These are phyloP conservation scores for Raphanus hybrid DNA, from an alignment of 441 rosid species.

Conservation along the genomic window DNA sequence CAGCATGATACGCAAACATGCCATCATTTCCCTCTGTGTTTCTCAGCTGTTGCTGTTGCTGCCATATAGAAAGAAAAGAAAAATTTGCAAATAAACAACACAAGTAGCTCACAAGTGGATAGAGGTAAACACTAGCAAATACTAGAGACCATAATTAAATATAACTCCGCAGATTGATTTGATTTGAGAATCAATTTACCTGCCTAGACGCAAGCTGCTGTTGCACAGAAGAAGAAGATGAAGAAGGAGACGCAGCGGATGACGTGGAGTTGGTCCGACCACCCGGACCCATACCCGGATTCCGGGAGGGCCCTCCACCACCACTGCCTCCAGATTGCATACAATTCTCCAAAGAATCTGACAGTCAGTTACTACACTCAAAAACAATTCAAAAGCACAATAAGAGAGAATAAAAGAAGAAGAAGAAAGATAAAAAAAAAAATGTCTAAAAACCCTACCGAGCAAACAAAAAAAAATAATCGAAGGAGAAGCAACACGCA, in stretches of 20 bases:
- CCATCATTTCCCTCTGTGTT: constrained; percentile 83
- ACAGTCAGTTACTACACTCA: constrained; percentile 31
- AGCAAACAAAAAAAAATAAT: background rate
- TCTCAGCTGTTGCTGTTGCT: constrained; percentile 48
- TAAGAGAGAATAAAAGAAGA: background rate
- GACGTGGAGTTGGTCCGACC: constrained; percentile 86
- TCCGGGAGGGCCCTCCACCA: constrained; percentile 75
- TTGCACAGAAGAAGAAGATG: constrained; percentile 93
- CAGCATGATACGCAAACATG: constrained; percentile 81
- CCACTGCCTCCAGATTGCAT: constrained; percentile 93
- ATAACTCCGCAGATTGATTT: constrained; percentile 6
- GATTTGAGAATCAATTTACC: constrained; percentile 46
- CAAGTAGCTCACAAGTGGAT: background rate
- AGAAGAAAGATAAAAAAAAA: constrained; percentile 8
- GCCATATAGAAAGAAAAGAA: constrained; percentile 30
- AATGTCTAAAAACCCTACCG: constrained; percentile 38
- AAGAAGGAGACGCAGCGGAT: constrained; percentile 96
- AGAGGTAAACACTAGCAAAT: background rate
- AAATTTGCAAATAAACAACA: background rate
- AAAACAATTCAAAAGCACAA: constrained; percentile 8
- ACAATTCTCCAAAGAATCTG: constrained; percentile 45
- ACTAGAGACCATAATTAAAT: too few species aligned
- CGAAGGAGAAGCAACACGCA: constrained; percentile 53
- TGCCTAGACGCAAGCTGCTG: constrained; percentile 74
- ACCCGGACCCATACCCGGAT: constrained; percentile 63